phyloP scores from a whole-genome alignment of 805 yeast species.

The Spathaspora gorwiae region DNA sequence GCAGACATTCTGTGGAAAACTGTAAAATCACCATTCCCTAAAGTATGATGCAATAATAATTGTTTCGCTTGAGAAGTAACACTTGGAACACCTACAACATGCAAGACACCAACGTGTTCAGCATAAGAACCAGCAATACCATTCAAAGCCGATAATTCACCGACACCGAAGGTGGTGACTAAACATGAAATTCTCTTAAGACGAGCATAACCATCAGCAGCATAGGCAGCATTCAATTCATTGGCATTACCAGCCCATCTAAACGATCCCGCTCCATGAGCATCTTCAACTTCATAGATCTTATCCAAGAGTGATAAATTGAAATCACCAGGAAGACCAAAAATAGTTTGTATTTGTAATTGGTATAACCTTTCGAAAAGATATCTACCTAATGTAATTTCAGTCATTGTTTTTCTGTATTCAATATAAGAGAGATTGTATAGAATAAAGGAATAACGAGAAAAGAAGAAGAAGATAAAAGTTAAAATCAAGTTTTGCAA shows the following conservation, averaged over 20 bases:
- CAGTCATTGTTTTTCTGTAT: slow-evolving; percentile 18
- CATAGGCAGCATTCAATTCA: slow-evolving; percentile 41
- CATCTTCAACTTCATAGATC: slow-evolving; percentile 34
- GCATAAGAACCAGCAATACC: slow-evolving; percentile 40
- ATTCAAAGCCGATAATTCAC: slow-evolving; percentile 36
- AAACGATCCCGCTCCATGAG: slow-evolving; percentile 14
- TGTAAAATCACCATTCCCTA: slow-evolving; percentile 40
- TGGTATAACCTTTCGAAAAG: slow-evolving; percentile 38
- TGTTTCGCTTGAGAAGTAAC: slow-evolving; percentile 36
- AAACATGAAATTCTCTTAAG: slow-evolving; percentile 34
- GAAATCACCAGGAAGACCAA: slow-evolving; percentile 41
- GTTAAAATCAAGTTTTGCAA: neutral
- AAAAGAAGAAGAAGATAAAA: neutral
- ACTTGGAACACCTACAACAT: slow-evolving; percentile 38
- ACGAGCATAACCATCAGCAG: slow-evolving; percentile 41
- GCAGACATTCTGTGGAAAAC: slow-evolving; percentile 39
- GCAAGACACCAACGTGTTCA: slow-evolving; percentile 37
- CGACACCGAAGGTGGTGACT: slow-evolving; percentile 40
- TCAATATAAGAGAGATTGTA: neutral
- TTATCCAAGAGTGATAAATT: slow-evolving; percentile 36
- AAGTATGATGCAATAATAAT: slow-evolving; percentile 38
- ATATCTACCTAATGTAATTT: slow-evolving; percentile 33
- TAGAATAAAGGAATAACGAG: neutral
- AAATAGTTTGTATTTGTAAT: slow-evolving; percentile 31
- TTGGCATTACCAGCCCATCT: slow-evolving; percentile 44